Conservation (phyloP, 2,329 filamentous ascomycete genomes). For the Mollisiaceae sp. region DNA sequence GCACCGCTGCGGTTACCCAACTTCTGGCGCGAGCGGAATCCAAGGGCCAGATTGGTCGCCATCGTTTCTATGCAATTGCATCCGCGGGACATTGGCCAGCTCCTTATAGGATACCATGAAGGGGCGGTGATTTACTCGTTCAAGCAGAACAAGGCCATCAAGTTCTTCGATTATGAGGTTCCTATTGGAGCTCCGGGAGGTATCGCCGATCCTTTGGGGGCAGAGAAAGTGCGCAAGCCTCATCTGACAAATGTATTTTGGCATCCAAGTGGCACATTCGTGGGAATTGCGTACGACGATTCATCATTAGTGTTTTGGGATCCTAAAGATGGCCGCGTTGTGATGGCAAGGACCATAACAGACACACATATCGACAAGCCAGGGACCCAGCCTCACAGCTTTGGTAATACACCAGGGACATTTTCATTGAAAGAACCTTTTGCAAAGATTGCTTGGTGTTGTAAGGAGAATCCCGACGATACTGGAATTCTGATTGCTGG, state of each 20-base stretch:
- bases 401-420: constrained; percentile 51
- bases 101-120: constrained; percentile 88
- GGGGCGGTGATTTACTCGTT: constrained; percentile 92
- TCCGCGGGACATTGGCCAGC: constrained; percentile 87
- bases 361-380: constrained; percentile 76
- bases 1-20: constrained; percentile 84
- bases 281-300: constrained; percentile 55
- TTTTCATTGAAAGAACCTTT: constrained; percentile 74
- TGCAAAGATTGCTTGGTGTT: constrained; percentile 86
- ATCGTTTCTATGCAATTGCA: constrained; percentile 85
- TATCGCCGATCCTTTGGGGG: constrained; percentile 64
- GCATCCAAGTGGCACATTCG: constrained; percentile 76
- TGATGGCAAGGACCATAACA: constrained; percentile 82
- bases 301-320: constrained; percentile 95
- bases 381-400: constrained; percentile 47
- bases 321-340: constrained; percentile 80
- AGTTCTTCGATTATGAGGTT: constrained; percentile 83
- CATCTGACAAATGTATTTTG: constrained; percentile 83
- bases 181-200: constrained; percentile 82
- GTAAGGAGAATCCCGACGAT: constrained; percentile 91
- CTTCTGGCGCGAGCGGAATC: constrained; percentile 78
- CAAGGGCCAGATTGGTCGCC: constrained; percentile 65
- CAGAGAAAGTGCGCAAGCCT: constrained; percentile 70
- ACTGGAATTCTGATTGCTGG: constrained; percentile 88
- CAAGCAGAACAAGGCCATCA: constrained; percentile 81